A percentile compares a stretch with the other conserved stretches of the same genome.
phyloP scores from a whole-genome alignment of 306 rosid species.

The Quercus suber region DNA sequence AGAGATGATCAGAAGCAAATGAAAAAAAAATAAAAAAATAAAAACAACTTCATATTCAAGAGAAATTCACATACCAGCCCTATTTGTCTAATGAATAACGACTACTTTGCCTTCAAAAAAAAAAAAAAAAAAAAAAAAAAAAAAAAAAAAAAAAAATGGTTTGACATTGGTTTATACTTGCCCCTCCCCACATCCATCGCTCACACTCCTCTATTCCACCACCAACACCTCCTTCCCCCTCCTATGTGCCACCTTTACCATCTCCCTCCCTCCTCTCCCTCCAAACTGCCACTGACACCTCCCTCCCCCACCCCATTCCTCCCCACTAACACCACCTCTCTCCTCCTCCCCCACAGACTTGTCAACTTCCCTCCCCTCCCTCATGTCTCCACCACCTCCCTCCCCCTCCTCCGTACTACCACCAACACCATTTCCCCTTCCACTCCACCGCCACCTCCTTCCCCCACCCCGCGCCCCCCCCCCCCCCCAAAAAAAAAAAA shows the following conservation, averaged over 20 bases:
- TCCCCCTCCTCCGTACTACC: too few relatives aligned
- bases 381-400: too few relatives aligned
- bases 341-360: too few relatives aligned
- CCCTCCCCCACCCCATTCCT: not conserved
- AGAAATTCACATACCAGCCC: not conserved
- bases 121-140: not conserved
- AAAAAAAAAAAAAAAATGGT: not conserved
- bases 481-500: too few relatives aligned
- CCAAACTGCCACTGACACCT: not conserved
- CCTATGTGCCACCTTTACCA: too few relatives aligned
- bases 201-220: too few relatives aligned
- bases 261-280: not conserved
- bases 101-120: not conserved
- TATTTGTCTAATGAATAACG: not conserved
- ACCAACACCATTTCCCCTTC: too few relatives aligned
- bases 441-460: too few relatives aligned
- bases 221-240: too few relatives aligned
- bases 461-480: accelerated
- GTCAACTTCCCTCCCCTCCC: too few relatives aligned
- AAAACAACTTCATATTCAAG: not conserved
- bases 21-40: not conserved
- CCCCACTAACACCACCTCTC: not conserved
- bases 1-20: not conserved
- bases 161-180: too few relatives aligned
- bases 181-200: too few relatives aligned